Evolutionary conservation across 2,329 filamentous ascomycete genomes (phyloP).

Genomic region (Cryphonectria japonica): DNA sequence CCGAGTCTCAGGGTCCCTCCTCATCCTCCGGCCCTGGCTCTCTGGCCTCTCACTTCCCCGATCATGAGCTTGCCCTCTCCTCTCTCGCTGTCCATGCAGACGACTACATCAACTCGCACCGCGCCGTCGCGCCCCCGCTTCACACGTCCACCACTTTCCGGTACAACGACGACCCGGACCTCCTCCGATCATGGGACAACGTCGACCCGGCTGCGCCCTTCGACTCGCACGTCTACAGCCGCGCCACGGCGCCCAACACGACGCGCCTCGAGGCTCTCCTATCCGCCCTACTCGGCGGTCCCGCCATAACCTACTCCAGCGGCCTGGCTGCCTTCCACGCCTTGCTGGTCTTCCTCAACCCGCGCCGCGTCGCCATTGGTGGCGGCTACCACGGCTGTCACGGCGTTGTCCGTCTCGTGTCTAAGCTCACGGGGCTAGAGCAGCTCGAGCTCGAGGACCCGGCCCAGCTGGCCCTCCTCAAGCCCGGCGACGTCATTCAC

Average conservation of each 20-base stretch:
- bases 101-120: slow-evolving; percentile 71
- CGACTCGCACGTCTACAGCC: slow-evolving; percentile 82
- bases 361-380: slow-evolving; percentile 78
- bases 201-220: slow-evolving; percentile 53
- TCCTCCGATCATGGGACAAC: slow-evolving; percentile 59
- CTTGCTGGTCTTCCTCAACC: slow-evolving; percentile 81
- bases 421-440: slow-evolving; percentile 75
- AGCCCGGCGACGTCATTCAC: slow-evolving; percentile 81
- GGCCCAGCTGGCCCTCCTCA: slow-evolving; percentile 59
- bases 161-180: slow-evolving; percentile 72
- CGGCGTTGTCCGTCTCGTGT: slow-evolving; percentile 75
- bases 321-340: slow-evolving; percentile 90
- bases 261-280: slow-evolving; percentile 86
- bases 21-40: slow-evolving; percentile 31
- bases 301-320: slow-evolving; percentile 76
- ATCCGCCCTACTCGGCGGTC: slow-evolving; percentile 70
- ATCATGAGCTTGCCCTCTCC: slow-evolving; percentile 57
- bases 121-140: slow-evolving; percentile 84
- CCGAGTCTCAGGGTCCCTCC: background rate
- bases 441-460: slow-evolving; percentile 67
- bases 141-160: slow-evolving; percentile 92
- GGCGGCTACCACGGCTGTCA: slow-evolving; percentile 94
- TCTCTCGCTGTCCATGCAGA: slow-evolving; percentile 81
- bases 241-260: slow-evolving; percentile 76
- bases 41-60: slow-evolving; percentile 38